These are phyloP conservation scores for Berberis thunbergii DNA, from an alignment of 164 flowering plant species.

Conservation along the genomic window DNA sequence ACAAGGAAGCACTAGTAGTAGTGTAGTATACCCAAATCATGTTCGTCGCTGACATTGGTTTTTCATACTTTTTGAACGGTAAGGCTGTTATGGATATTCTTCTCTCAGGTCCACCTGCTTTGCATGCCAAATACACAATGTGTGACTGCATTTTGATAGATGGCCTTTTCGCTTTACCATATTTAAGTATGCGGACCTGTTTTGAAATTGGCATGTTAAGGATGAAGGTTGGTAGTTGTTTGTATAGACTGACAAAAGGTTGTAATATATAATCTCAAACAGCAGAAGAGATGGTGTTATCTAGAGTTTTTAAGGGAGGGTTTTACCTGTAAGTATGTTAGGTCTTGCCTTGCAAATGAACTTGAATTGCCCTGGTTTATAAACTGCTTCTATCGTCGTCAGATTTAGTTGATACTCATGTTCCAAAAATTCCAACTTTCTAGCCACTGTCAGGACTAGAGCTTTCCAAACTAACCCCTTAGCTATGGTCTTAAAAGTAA, in stretches of 20 bases:
- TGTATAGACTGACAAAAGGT: constrained; percentile 42
- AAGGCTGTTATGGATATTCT: constrained; percentile 8
- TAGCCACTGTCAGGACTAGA: too few relatives aligned
- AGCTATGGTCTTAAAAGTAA: too few relatives aligned
- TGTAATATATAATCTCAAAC: constrained; percentile 34
- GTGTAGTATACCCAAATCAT: constrained; percentile 31
- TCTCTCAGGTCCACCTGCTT: constrained; percentile 16
- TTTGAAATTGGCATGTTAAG: constrained; percentile 22
- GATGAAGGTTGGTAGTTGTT: constrained; percentile 19
- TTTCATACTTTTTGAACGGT: constrained; percentile 2
- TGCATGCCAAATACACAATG: constrained; percentile 16
- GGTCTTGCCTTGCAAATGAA: constrained; percentile 16
- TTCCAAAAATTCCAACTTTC: too few relatives aligned
- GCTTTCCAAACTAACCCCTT: too few relatives aligned
- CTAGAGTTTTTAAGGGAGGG: constrained; percentile 11
- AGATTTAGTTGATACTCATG: too few relatives aligned
- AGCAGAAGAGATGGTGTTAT: constrained; percentile 21
- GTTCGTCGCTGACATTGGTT: constrained; percentile 26
- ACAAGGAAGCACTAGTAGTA: constrained; percentile 50
- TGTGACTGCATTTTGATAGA: constrained; percentile 28
- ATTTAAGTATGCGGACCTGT: constrained; percentile 14
- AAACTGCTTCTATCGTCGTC: neutral
- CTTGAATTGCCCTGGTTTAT: constrained; percentile 3
- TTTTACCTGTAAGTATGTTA: constrained; percentile 21
- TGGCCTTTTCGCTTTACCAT: constrained; percentile 10